phyloP scores from a whole-genome alignment of 2,329 filamentous ascomycete genomes.

The Aspergillus pseudotamarii region DNA sequence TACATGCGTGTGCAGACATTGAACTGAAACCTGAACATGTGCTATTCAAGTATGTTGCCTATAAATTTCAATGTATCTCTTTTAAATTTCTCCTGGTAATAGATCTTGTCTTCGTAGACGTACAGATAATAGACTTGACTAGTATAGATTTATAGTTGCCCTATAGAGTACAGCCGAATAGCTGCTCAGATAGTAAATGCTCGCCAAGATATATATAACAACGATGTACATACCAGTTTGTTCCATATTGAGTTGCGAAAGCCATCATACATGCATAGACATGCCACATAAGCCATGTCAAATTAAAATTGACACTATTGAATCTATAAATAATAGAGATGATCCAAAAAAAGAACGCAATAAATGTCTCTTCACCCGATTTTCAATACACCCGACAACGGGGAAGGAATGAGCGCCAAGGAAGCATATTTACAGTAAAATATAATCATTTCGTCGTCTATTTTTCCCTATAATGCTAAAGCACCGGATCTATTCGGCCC shows the following conservation, averaged over 20 bases:
- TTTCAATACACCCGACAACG: neutral
- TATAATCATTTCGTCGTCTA: slow-evolving; percentile 28
- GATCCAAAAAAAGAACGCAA: neutral
- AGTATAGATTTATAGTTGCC: neutral
- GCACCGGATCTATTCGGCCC: slow-evolving; percentile 34
- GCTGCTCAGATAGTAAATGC: neutral
- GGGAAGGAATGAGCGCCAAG: neutral
- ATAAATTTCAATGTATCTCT: neutral
- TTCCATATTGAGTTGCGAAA: neutral
- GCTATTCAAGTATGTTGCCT: neutral
- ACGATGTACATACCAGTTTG: neutral
- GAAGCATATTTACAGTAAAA: neutral
- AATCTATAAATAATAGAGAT: neutral
- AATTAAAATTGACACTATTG: neutral
- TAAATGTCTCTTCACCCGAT: neutral
- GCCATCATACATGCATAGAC: neutral
- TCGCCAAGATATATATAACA: neutral
- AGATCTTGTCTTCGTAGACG: neutral
- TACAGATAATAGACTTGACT: neutral
- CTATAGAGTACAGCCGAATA: neutral
- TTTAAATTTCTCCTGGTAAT: neutral
- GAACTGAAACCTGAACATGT: neutral
- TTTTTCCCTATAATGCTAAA: slow-evolving; percentile 21
- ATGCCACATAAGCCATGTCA: neutral
- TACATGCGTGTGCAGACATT: neutral